Evolutionary conservation across 371 early-diverging fungal genomes (phyloP).

Genomic region (Apophysomyces sp.): DNA sequence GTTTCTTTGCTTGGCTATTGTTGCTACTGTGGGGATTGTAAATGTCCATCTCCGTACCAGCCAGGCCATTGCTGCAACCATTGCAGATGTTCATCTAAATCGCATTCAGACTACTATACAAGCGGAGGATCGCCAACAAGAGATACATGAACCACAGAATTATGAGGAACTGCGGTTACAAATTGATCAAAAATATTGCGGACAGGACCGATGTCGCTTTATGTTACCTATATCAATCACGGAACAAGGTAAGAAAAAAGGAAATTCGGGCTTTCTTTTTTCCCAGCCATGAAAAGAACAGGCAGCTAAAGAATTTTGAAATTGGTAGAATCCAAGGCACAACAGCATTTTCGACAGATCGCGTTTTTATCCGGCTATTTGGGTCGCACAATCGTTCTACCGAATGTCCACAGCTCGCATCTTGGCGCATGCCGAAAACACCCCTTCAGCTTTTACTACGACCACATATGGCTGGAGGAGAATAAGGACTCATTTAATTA

Average conservation of each 20-base stretch:
- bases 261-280: not conserved
- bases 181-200: conserved; percentile 38
- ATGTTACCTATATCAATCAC: conserved; percentile 32
- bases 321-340: conserved; percentile 35
- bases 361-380: conserved; percentile 15
- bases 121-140: not conserved
- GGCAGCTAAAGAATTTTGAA: not conserved
- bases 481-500: conserved; percentile 24
- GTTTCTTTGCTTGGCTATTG: conserved; percentile 10
- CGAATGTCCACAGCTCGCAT: conserved; percentile 17
- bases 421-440: conserved; percentile 27
- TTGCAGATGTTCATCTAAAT: not conserved
- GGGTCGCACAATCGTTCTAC: conserved; percentile 16
- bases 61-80: not conserved
- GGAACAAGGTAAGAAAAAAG: conserved; percentile 37
- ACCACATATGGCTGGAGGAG: conserved; percentile 14
- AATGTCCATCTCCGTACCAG: conserved; percentile 12
- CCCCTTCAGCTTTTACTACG: conserved; percentile 31
- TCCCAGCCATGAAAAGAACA: not conserved
- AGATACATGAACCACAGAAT: conserved; percentile 6
- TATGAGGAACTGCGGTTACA: conserved; percentile 4
- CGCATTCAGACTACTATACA: conserved; percentile 6
- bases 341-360: conserved; percentile 21
- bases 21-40: conserved; percentile 17
- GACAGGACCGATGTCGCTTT: conserved; percentile 28